Percentiles rank a stretch among this genome's conserved stretches.
phyloP scores from a whole-genome alignment of 345 rosid genomes.

The Hibiscus trionum region DNA sequence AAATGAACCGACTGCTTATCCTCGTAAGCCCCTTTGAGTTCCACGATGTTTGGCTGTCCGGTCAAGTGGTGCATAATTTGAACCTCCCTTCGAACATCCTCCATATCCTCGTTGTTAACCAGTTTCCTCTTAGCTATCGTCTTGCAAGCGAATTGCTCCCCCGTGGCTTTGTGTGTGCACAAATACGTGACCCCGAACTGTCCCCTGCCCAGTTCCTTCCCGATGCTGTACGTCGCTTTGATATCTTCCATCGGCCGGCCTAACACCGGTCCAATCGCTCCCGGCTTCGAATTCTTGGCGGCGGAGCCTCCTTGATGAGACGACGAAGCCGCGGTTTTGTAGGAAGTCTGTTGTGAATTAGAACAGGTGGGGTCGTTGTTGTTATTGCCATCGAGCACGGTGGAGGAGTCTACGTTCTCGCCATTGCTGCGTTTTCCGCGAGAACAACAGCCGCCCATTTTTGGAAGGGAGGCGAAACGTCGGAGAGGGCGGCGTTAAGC shows the following conservation, averaged over 20 bases:
- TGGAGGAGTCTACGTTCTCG: slow-evolving; percentile 20
- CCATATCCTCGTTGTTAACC: slow-evolving; percentile 78
- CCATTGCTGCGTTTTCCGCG: slow-evolving; percentile 26
- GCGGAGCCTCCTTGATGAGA: slow-evolving; percentile 27
- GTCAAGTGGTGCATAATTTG: slow-evolving; percentile 90
- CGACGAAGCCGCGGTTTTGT: neutral
- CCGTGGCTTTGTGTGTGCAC: slow-evolving; percentile 61
- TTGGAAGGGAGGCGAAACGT: neutral
- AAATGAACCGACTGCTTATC: slow-evolving; percentile 89
- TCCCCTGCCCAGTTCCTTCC: slow-evolving; percentile 84
- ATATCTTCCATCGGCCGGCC: slow-evolving; percentile 92
- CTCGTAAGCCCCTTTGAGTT: slow-evolving; percentile 90
- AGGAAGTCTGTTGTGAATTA: neutral
- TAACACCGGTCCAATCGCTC: slow-evolving; percentile 59
- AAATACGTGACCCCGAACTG: slow-evolving; percentile 85
- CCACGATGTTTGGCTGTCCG: slow-evolving; percentile 82
- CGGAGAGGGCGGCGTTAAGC: slow-evolving; percentile 9
- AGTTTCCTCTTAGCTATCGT: slow-evolving; percentile 83
- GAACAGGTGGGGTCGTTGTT: slow-evolving; percentile 8
- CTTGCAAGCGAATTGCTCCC: slow-evolving; percentile 79
- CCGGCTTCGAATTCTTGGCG: neutral
- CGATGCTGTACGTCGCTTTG: slow-evolving; percentile 48
- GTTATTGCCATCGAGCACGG: neutral
- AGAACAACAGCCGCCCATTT: slow-evolving; percentile 80
- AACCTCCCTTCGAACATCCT: slow-evolving; percentile 86